Base-by-base conservation (phyloP, 1,139 yeast species). In the Suhomyces atakaporum region DNA sequence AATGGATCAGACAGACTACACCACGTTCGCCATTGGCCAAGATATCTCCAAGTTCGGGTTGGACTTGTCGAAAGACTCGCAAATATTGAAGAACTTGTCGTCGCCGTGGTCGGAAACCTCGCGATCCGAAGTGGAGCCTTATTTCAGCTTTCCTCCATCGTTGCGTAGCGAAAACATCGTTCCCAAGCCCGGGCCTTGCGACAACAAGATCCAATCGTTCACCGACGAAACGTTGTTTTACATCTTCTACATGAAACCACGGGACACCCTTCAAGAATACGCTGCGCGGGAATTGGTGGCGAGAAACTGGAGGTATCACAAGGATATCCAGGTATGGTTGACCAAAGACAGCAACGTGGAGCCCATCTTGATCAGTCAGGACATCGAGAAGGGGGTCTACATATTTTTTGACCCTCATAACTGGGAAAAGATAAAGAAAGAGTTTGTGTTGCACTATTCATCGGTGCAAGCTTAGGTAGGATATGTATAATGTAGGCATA, bases 251-350 rank as follows among this genome's bases (percentile, higher is more conserved):
- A 86, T 95, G 52, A 88, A 84, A 69, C 96, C 98, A 6, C 79
- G 92, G 42, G 97, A 94, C 55, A 81, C 89, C 4, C 69, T 92
- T 60, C 99, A 94, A 60, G 98, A 94, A 59, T 76, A 88, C 40
- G 95, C 96, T 3, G 95, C 97, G 1, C 74, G 92, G 41, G 98
- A 92, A 59, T 75, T 94, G 51, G 81, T 80, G 53, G 82, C 82
- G 43, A 75, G 98, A 50, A 92, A 90, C 62, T 94, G 99, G 99
- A 77, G 98, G 47, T 94, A 87, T 55, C 98, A 94, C 63, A 92
- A 90, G 63, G 96, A 88, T 45, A 76, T 92, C 40, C 95, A 90
- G 63, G 89, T 94, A 32, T 94, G 98, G 98, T 69, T 94, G 43
- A 92, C 98, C 11, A 94, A 92, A 62, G 97, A 90, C 54, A 87